Evolutionary conservation across 768 basidiomycete genomes (phyloP).

Genomic region (Kwoniella mangroviensis): DNA sequence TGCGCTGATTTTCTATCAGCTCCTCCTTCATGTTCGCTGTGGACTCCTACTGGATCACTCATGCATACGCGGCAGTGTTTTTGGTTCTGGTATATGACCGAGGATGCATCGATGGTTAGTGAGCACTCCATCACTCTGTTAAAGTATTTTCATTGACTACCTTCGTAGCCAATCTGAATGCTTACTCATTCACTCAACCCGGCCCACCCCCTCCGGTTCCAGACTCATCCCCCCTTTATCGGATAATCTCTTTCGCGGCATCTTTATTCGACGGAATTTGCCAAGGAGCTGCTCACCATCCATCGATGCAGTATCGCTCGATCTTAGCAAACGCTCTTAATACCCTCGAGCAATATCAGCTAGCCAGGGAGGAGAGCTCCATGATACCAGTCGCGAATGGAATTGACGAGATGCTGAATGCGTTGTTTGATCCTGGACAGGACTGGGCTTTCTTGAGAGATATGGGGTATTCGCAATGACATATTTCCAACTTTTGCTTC

Average conservation of each 20-base stretch:
- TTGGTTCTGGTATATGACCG: neutral
- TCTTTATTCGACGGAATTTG: neutral
- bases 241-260: neutral
- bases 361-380: neutral
- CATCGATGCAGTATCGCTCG: neutral
- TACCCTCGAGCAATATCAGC: neutral
- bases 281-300: neutral
- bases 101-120: neutral
- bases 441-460: neutral
- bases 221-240: neutral
- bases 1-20: neutral
- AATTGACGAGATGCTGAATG: neutral
- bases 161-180: neutral
- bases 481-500: too few relatives aligned
- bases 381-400: neutral
- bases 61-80: neutral
- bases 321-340: neutral
- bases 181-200: neutral
- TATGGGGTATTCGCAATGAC: neutral
- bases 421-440: neutral
- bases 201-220: neutral
- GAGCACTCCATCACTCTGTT: neutral
- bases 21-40: neutral
- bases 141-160: neutral
- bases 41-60: neutral